Base-by-base conservation (phyloP, 257 asterid genomes). In the Echites panduratus region DNA sequence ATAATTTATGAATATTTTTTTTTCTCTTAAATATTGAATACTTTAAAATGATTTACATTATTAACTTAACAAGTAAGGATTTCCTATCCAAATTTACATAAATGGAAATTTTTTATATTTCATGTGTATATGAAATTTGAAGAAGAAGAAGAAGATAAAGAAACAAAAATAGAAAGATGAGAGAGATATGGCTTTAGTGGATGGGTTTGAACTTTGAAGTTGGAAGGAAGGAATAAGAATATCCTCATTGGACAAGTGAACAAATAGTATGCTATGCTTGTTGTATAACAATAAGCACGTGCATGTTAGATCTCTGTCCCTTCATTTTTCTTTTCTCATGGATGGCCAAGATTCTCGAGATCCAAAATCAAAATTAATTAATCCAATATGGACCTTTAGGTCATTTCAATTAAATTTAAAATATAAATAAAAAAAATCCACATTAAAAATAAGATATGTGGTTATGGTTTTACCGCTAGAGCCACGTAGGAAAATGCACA, bases 301-400 rank as follows among this genome's bases (percentile, higher is more conserved):
- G 89, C 75, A 64, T 24, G 41, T 82, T 3, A 49, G 84, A 85
- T 78, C 83, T 32, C 20, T 32, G 4, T 52, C 64, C 70, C 47
- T 27, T 29, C 29, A 9, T 16, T 43, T 29, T 17, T 19, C 17
- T 16, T 68, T 32, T 32, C 3, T 32, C 38, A 32, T 7, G 40
- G 35, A 52, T 70, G 65, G n/a, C 62, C 10, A 43, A 72, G 76
- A 72, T 59, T 44, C 47, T 58, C 27, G 47, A 59, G 70, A 73
- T 62, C 26, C 17, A 9, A 38, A 63, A 5, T 5, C 65, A 7
- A 73, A 48, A 35, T 73, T 63, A 73, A 22, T 14, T 4, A 63
- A 7, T 20, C 29, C 0, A 4, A 2, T 7, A 4, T 32, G 71
- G 65, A 4, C 41, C 17, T 38, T 59, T 68, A 68, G 35, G 52